These are phyloP conservation scores for Curvularia sp. DNA, from an alignment of 2,329 filamentous ascomycete species.

Conservation along the genomic window DNA sequence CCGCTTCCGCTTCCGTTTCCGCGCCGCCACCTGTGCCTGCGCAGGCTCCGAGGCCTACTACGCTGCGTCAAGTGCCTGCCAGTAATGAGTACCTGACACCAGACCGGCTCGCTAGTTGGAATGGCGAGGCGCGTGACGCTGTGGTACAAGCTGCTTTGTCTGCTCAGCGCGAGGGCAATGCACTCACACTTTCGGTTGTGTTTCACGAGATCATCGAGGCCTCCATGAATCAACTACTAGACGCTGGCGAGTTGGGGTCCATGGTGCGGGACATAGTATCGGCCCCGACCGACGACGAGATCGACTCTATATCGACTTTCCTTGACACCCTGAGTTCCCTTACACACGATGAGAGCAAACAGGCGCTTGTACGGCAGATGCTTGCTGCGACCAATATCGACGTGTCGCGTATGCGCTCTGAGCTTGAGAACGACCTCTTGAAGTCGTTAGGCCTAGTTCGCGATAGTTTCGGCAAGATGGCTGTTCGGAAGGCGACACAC, in stretches of 20 bases:
- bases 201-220: conserved; percentile 87
- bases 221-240: conserved; percentile 72
- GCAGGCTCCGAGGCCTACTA: conserved; percentile 46
- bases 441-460: conserved; percentile 80
- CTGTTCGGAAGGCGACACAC: conserved; percentile 90
- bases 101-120: conserved; percentile 72
- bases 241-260: conserved; percentile 71
- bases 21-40: conserved; percentile 20
- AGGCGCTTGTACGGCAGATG: conserved; percentile 68
- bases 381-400: conserved; percentile 76
- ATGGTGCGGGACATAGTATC: conserved; percentile 77
- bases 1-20: neutral
- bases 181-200: conserved; percentile 71
- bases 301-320: conserved; percentile 68
- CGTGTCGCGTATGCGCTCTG: conserved; percentile 74
- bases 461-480: conserved; percentile 81
- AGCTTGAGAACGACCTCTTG: conserved; percentile 81
- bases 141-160: conserved; percentile 71
- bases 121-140: conserved; percentile 68
- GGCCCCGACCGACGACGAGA: conserved; percentile 55
- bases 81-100: conserved; percentile 80
- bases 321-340: conserved; percentile 83
- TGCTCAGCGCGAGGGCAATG: conserved; percentile 72
- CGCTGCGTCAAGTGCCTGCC: conserved; percentile 55
- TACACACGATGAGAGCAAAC: conserved; percentile 72